A percentile compares a stretch with the other conserved stretches of the same genome.
These are phyloP conservation scores for Aspergillus haitiensis DNA, from an alignment of 495 filamentous ascomycete genomes.

Conservation along the genomic window DNA sequence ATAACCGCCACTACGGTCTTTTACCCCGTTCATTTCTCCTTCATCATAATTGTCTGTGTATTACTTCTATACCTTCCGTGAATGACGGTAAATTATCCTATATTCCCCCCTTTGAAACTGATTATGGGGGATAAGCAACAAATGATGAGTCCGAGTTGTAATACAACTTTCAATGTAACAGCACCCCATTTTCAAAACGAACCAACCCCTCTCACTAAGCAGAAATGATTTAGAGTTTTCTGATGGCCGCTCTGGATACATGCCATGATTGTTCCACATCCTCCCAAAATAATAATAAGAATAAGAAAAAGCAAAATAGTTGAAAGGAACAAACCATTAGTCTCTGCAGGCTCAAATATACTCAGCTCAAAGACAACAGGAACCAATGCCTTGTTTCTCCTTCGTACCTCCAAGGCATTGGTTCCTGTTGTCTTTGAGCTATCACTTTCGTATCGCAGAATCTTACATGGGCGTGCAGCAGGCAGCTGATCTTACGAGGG, in stretches of 20 bases:
- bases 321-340: neutral
- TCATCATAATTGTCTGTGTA: too few relatives aligned
- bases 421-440: neutral
- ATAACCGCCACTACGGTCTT: too few relatives aligned
- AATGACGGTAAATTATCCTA: too few relatives aligned
- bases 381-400: neutral
- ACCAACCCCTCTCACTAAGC: neutral
- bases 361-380: neutral
- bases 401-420: neutral
- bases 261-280: neutral
- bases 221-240: too few relatives aligned
- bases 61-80: too few relatives aligned
- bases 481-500: neutral
- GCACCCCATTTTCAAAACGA: too few relatives aligned
- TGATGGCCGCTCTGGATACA: too few relatives aligned
- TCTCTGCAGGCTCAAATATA: neutral
- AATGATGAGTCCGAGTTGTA: too few relatives aligned
- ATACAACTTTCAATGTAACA: too few relatives aligned
- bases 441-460: slow-evolving; percentile 4
- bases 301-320: neutral
- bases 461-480: neutral
- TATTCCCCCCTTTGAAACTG: too few relatives aligned
- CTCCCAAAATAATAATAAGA: neutral
- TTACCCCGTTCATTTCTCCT: too few relatives aligned
- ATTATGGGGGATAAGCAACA: too few relatives aligned